Conservation (phyloP, 352 stramenopile genomes). For the Phytopythium boreale region DNA sequence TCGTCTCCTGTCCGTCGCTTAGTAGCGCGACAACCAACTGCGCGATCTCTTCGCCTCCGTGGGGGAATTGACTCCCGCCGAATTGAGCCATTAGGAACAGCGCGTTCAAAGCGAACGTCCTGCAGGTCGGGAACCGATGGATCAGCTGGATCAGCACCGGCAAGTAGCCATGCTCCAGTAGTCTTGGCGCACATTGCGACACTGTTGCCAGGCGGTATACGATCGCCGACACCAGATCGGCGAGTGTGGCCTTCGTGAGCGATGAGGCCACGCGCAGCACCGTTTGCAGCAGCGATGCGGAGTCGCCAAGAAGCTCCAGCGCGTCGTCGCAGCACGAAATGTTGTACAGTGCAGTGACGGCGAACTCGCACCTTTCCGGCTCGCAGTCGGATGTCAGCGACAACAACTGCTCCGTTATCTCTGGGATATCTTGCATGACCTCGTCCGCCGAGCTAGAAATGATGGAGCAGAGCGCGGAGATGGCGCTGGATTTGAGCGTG, state of each 20-base stretch:
- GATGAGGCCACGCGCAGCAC: constrained; percentile 31
- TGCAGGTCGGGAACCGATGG: constrained; percentile 30
- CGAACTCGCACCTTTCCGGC: constrained; percentile 42
- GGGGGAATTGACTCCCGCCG: constrained; percentile 46
- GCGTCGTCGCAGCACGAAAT: constrained; percentile 70
- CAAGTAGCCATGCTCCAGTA: constrained; percentile 50
- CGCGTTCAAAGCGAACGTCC: constrained; percentile 51
- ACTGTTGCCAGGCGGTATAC: constrained; percentile 44
- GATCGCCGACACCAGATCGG: constrained; percentile 49
- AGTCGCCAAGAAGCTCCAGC: constrained; percentile 43
- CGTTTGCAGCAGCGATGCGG: constrained; percentile 27
- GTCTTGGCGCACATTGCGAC: constrained; percentile 11
- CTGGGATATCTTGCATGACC: constrained; percentile 39
- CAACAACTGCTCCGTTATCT: constrained; percentile 56
- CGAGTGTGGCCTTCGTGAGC: constrained; percentile 29
- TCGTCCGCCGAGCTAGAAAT: constrained; percentile 61
- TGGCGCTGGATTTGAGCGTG: constrained; percentile 61
- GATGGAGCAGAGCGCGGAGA: constrained; percentile 64
- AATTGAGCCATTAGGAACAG: constrained; percentile 49
- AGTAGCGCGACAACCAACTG: constrained; percentile 40
- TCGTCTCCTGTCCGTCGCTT: constrained; percentile 27
- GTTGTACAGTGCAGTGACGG: constrained; percentile 68
- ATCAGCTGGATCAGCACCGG: constrained; percentile 48
- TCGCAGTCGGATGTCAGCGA: constrained; percentile 30
- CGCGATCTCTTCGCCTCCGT: constrained; percentile 55